A percentile compares a stretch with the other conserved stretches of the same genome.
These are phyloP conservation scores for Sophora flavescens DNA, from an alignment of 306 rosid species.

Conservation along the genomic window DNA sequence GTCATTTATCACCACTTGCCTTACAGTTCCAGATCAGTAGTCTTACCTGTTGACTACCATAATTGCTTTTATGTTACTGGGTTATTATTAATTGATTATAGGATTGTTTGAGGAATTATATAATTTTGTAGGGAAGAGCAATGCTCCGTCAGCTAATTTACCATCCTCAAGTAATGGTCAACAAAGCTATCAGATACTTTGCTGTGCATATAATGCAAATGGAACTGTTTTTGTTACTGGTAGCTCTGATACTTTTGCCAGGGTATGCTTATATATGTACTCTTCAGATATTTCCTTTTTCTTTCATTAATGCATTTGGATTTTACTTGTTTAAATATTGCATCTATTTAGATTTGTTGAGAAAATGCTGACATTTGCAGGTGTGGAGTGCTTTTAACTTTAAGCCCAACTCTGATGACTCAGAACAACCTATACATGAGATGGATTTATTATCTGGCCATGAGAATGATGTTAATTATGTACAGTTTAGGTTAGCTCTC, in stretches of 20 bases:
- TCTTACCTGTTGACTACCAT: constrained; percentile 45
- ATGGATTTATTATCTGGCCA: constrained; percentile 89
- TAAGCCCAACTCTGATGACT: constrained; percentile 63
- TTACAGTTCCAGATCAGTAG: constrained; percentile 39
- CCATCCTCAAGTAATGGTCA: constrained; percentile 71
- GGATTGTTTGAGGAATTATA: constrained; percentile 42
- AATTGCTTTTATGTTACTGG: constrained; percentile 21
- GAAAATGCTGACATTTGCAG: constrained; percentile 58
- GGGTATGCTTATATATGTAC: constrained; percentile 60
- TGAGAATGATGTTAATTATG: constrained; percentile 91
- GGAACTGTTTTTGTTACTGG: constrained; percentile 95
- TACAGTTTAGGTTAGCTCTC: constrained; percentile 84
- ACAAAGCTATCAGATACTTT: constrained; percentile 78
- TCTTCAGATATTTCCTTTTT: constrained; percentile 45
- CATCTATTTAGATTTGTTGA: constrained; percentile 46
- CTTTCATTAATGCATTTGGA: constrained; percentile 35
- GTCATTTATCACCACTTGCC: constrained; percentile 16
- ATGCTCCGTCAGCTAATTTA: constrained; percentile 58
- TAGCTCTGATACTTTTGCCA: constrained; percentile 89
- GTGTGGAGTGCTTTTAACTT: constrained; percentile 81
- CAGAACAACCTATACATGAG: constrained; percentile 77
- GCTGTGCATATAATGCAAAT: constrained; percentile 88
- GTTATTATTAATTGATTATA: constrained; percentile 37
- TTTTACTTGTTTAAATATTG: constrained; percentile 42
- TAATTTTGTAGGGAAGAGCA: constrained; percentile 75